Evolutionary conservation across 768 basidiomycete genomes (phyloP), one percentile per base, ranked within the genome.

Genomic region (Pulveroboletus sp.): DNA sequence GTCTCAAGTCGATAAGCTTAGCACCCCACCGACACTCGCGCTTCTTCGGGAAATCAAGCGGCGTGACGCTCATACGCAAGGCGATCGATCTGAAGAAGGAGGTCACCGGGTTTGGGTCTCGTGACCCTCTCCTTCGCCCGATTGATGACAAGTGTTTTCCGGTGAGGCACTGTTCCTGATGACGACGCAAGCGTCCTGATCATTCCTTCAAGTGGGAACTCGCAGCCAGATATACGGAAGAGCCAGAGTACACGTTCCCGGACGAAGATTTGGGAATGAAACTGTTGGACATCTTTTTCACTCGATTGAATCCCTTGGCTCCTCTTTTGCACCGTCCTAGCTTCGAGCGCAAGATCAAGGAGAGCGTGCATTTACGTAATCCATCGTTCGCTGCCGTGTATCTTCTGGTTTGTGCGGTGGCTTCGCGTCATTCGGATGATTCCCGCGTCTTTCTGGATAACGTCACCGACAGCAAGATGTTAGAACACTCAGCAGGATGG

Each of bases 271-370:
- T 93, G 38, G 70, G 78, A 13, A 36, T 51, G 8, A 37, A 56
- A 0, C 73, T 93, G 32, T 66, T 89, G 31, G 75, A 83, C 30
- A 67, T 81, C 22, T 92, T 85, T 59, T 95, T 93, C 61, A 50
- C 53, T 1, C 54, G 76, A 29, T 47, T 75, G 50, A 86, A 91
- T 58, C 50, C 74, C n/a, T 71, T 76, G 46, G 58, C 78, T 0
- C 89, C 90, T 1, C 72, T 93, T 4, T 72, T 95, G 5, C 90
- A 93, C 57, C 77, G 82, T 4, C 82, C 81, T 0, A 79, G 79
- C 5, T 90, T 93, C 55, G 75, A 83, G 32, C 68, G 71, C 20
- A 69, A 72, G 16, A 56, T 85, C 20, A 57, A 55, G 2, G 73
- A 77, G 5, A 76, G 76, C 0, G 57, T 81, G 2, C 81, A 89